Base-by-base conservation (phyloP, 331 rosid genomes). In the Malus hybrid region DNA sequence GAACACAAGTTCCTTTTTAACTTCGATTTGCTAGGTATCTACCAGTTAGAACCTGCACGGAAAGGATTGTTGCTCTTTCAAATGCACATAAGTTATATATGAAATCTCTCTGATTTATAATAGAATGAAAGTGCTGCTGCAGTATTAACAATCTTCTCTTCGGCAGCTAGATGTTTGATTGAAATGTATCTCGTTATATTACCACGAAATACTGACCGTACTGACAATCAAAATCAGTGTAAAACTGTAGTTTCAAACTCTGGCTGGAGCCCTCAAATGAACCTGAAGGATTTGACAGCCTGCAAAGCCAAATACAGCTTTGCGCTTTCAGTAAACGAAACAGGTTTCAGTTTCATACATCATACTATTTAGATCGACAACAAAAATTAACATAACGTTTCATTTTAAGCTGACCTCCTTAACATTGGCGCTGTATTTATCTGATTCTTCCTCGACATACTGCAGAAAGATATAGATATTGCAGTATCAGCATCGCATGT, bases 201-300 rank as follows among this genome's bases (percentile, higher is more conserved):
- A 50, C 19, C 24, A 3, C 6, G 3, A 50, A 50, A 16, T 15
- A 64, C 12, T 19, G 48, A 11, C 50, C 8, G 12, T 20, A 54
- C 22, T 20, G 52, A 71, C n/a, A 56, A 56, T 14, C 32, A 71
- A 71, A 55, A n/a, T 33, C 56, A 16, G 65, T 2, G 13, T 42
- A 42, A 73, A 72, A 22, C 68, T 14, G 22, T 7, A 73, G 39
- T 15, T 56, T 57, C 76, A 56, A 59, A 60, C 39, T 24, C 39
- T 16, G 27, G 20, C 39, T 6, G 57, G 34, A 29, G 56, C 24
- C 36, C 34, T 89, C 88, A 91, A 48, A 65, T 78, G 79, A 93
- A 93, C 75, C 70, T 68, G 70, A 93, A 93, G 59, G 98, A 93
- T 77, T 81, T 67, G 52, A 93, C 93, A 9, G 83, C 94, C 97